These are phyloP conservation scores for Lasiodiplodia hormozganensis DNA, from an alignment of 2,329 filamentous ascomycete species.

Conservation along the genomic window DNA sequence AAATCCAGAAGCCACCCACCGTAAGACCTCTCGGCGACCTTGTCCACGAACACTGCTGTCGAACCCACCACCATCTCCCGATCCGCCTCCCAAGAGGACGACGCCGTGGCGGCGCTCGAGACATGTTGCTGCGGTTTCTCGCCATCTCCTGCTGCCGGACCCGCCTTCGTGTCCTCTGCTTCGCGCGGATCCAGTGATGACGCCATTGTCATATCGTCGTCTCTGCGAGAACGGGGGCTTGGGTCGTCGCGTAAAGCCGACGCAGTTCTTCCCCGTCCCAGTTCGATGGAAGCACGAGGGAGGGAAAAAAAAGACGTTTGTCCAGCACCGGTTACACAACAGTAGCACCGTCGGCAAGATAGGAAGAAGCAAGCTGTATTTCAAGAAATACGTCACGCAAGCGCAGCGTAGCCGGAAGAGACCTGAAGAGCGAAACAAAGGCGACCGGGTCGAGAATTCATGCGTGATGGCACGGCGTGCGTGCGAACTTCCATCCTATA, in stretches of 20 bases:
- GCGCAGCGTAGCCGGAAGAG: background rate
- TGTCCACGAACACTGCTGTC: constrained; percentile 38
- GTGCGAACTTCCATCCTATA: background rate
- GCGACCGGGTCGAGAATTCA: too few relatives aligned
- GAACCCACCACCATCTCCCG: constrained; percentile 28
- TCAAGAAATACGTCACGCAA: background rate
- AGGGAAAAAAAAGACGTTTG: background rate
- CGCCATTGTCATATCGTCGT: background rate
- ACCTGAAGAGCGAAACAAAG: background rate
- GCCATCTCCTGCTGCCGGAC: background rate
- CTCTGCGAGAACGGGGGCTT: background rate
- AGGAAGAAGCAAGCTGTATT: background rate
- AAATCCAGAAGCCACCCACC: constrained; percentile 35
- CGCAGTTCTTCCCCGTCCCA: background rate
- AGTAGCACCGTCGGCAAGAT: background rate
- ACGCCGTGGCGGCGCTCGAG: background rate
- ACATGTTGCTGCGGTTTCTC: background rate
- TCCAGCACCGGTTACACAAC: background rate
- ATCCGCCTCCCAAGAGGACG: constrained; percentile 23
- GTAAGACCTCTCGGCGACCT: constrained; percentile 43
- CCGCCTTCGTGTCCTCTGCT: background rate
- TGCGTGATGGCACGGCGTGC: background rate
- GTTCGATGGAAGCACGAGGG: background rate
- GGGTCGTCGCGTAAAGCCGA: background rate
- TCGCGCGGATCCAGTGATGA: background rate